These are phyloP conservation scores for Fusarium bulbicola DNA, from an alignment of 2,329 filamentous ascomycete genomes.

Conservation along the genomic window DNA sequence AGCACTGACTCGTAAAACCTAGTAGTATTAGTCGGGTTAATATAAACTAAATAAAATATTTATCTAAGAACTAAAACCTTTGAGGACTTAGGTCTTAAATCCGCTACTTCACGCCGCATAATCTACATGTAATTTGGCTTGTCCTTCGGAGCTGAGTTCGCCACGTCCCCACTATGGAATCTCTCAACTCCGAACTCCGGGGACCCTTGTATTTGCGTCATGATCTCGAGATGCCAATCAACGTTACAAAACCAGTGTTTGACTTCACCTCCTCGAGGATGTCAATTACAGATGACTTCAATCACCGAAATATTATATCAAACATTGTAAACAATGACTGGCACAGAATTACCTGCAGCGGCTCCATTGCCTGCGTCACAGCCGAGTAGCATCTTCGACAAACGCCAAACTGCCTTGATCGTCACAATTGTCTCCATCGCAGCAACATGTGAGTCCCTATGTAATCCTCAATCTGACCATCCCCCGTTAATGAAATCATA, in stretches of 20 bases:
- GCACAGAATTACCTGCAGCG: not conserved
- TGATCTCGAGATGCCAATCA: rapidly evolving
- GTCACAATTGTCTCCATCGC: conserved; percentile 58
- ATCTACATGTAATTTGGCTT: no score
- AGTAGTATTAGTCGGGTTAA: rapidly evolving
- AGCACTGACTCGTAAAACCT: rapidly evolving
- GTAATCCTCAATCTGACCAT: not conserved
- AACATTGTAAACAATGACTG: not conserved
- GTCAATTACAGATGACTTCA: rapidly evolving
- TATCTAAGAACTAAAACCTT: no score
- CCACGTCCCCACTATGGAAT: rapidly evolving
- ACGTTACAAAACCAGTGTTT: rapidly evolving
- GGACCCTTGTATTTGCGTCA: no score
- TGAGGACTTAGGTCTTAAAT: rapidly evolving
- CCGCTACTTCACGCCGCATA: not conserved
- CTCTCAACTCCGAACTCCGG: not conserved
- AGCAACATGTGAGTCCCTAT: conserved; percentile 55
- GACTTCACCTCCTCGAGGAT: rapidly evolving
- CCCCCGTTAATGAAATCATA: not conserved
- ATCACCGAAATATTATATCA: not conserved
- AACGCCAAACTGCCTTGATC: conserved; percentile 58
- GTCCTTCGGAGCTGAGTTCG: not conserved
- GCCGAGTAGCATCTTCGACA: conserved; percentile 62
- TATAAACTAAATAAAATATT: no score
- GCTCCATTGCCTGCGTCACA: not conserved